These are phyloP conservation scores for Sporothrix protearum DNA, from an alignment of 2,329 filamentous ascomycete species.

Conservation along the genomic window DNA sequence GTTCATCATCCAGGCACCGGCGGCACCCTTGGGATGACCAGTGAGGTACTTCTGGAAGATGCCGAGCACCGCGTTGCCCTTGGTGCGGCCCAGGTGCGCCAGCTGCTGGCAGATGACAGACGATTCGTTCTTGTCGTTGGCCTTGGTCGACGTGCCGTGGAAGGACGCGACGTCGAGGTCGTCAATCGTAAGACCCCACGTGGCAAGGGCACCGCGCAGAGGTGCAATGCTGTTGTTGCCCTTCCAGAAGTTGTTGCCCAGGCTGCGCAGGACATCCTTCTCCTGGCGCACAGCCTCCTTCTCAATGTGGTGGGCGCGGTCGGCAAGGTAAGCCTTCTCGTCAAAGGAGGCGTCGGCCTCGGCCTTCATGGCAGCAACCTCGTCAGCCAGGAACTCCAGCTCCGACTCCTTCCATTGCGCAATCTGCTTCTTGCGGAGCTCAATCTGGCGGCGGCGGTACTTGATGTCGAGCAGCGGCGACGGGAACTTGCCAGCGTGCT, in stretches of 20 bases:
- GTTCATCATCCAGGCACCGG: conserved; percentile 99
- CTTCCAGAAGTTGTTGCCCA: conserved; percentile 99
- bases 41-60: conserved; percentile 99
- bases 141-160: conserved; percentile 97
- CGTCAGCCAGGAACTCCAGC: conserved; percentile 86
- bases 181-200: conserved; percentile 96
- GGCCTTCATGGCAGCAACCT: conserved; percentile 85
- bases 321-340: conserved; percentile 78
- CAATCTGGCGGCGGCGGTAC: conserved; percentile 91
- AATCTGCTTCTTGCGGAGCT: conserved; percentile 89
- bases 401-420: conserved; percentile 96
- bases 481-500: conserved; percentile 86
- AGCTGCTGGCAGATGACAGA: conserved; percentile 96
- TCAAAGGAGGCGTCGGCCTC: conserved; percentile 68
- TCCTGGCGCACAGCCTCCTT: conserved; percentile 84
- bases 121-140: conserved; percentile 99
- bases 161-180: conserved; percentile 94
- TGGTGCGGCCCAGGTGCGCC: conserved; percentile 86
- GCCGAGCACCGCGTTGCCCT: conserved; percentile 92
- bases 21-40: conserved; percentile 97
- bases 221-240: conserved; percentile 89
- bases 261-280: conserved; percentile 85
- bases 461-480: conserved; percentile 96
- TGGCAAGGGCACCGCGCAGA: conserved; percentile 90
- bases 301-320: conserved; percentile 82